phyloP scores from a whole-genome alignment of 192 early-diverging fungal genomes.

The Backusella psychrophila region DNA sequence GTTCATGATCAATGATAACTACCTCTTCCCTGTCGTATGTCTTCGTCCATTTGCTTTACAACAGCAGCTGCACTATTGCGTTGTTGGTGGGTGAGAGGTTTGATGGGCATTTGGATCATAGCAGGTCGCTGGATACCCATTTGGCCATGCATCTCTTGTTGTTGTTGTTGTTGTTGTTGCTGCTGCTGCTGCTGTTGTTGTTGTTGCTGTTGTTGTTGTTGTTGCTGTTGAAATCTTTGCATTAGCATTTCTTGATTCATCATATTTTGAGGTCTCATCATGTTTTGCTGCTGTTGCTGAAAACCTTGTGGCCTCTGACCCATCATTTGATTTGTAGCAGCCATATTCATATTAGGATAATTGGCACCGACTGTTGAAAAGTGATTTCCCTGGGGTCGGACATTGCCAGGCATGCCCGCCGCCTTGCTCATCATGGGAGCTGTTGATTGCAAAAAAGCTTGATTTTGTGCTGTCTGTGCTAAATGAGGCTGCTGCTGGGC shows the following conservation, averaged over 20 bases:
- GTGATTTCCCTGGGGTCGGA: neutral
- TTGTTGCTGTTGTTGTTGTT: slow-evolving; percentile 21
- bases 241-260: slow-evolving; percentile 11
- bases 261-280: neutral
- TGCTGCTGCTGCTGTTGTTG: slow-evolving; percentile 17
- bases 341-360: neutral
- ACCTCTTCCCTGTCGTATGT: slow-evolving; percentile 38
- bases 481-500: neutral
- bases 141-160: slow-evolving; percentile 6
- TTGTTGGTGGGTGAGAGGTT: slow-evolving; percentile 17
- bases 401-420: neutral
- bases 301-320: slow-evolving; percentile 14
- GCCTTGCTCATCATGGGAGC: neutral
- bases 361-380: neutral
- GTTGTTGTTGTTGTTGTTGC: slow-evolving; percentile 14
- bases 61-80: slow-evolving; percentile 30
- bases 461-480: neutral
- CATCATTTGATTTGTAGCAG: neutral
- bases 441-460: neutral
- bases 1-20: neutral
- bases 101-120: slow-evolving; percentile 10
- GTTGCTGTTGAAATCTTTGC: slow-evolving; percentile 15
- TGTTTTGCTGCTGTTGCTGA: slow-evolving; percentile 11
- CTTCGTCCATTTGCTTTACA: slow-evolving; percentile 40
- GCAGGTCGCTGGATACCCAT: neutral